Percentiles rank a stretch among this genome's conserved stretches.
These are phyloP conservation scores for Diaporthe nobilis DNA, from an alignment of 2,329 filamentous ascomycete genomes.

Conservation along the genomic window DNA sequence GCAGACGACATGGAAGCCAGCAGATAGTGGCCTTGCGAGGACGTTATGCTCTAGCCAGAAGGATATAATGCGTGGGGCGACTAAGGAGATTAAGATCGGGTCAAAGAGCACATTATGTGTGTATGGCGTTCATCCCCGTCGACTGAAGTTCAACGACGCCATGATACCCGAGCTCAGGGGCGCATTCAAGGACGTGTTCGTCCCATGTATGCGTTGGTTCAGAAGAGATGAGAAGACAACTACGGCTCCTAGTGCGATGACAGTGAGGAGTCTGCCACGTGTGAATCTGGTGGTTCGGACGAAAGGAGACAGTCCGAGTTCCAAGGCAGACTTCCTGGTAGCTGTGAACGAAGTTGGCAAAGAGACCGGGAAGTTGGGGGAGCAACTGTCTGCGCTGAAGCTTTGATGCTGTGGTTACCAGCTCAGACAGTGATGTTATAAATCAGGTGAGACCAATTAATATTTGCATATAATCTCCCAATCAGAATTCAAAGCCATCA, in stretches of 20 bases:
- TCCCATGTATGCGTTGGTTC: neutral
- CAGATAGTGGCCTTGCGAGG: neutral
- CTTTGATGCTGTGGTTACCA: neutral
- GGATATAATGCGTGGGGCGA: neutral
- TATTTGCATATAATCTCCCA: no score
- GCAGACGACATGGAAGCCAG: neutral
- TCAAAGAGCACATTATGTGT: neutral
- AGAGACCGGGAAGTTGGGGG: neutral
- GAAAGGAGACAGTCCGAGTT: neutral
- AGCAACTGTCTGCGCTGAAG: neutral
- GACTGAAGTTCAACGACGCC: neutral
- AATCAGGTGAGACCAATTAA: no score
- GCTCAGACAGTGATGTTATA: no score
- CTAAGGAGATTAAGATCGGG: neutral
- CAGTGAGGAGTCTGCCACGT: no score
- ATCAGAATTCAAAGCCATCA: no score
- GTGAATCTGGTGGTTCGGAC: neutral
- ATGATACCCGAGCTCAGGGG: constrained; percentile 1
- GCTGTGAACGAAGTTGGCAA: neutral
- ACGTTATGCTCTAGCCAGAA: neutral
- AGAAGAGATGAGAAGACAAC: neutral
- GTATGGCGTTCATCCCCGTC: neutral
- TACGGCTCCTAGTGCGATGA: no score
- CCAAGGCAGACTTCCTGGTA: neutral
- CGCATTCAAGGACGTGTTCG: constrained; percentile 14